Evolutionary conservation across 225 moss, liverwort and hornwort genomes (phyloP), one percentile per base, ranked within the genome.

Genomic region (Marchantia polymorpha): DNA sequence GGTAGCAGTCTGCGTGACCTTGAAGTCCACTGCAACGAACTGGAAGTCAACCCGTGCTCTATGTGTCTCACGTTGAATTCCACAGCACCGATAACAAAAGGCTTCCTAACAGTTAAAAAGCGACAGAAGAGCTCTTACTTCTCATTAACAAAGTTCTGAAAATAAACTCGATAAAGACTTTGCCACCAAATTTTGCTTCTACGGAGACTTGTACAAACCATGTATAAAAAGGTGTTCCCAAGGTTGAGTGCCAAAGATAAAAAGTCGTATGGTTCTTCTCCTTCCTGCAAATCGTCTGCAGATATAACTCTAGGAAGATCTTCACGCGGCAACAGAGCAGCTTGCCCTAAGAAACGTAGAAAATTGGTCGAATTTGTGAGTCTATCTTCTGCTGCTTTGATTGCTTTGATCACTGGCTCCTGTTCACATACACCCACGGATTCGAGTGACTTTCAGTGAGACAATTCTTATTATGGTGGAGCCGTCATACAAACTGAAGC

Each of bases 331-430:
- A 77, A 73, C 22, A 94, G 69, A 22, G 87, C 90, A 81, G 94
- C 92, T 64, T 85, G 89, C 46, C 92, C 92, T 58, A 96, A 88
- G 82, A 85, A 94, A 52, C 89, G 90, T 74, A 94, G 61, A 76
- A 96, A 92, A 82, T 90, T 90, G 75, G 94, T 92, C 60, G 96
- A 91, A 58, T 96, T 92, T 59, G 92, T 96, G 63, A 96, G 92
- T 85, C 83, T 89, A 69, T 87, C 88, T 84, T 92, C 92, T 74
- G 96, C 96, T 77, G 87, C 90, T 63, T 72, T 90, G 29, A 96
- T 96, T 10, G 88, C 87, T 54, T 92, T 90, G 75, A 94, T 94
- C 19, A 96, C 83, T 26, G 90, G 92, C 81, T 92, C 96, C 96
- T 96, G 89, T 78, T 48, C 17, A 75, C 14, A 52, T 74, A 6